These are phyloP conservation scores for Xylaria intraflava DNA, from an alignment of 495 filamentous ascomycete species.

Conservation along the genomic window DNA sequence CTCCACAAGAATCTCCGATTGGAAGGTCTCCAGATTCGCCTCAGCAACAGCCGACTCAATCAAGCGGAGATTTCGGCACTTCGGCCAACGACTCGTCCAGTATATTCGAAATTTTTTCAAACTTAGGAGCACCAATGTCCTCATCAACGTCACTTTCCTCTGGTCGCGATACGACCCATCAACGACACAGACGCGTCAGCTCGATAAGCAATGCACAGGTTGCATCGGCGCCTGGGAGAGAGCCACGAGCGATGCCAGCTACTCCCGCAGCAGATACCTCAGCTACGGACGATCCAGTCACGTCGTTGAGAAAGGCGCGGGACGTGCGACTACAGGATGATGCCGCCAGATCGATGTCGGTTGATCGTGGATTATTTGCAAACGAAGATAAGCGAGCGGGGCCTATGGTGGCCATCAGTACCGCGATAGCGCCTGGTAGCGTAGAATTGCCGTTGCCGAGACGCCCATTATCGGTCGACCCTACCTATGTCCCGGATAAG, in stretches of 20 bases:
- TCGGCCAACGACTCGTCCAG: conserved; percentile 33
- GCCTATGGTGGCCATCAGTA: conserved; percentile 56
- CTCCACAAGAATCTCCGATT: conserved; percentile 51
- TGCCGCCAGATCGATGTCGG: conserved; percentile 43
- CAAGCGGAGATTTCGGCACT: conserved; percentile 31
- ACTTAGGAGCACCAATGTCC: conserved; percentile 50
- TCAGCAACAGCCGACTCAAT: conserved; percentile 39
- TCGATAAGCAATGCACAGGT: conserved; percentile 53
- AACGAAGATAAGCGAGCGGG: conserved; percentile 56
- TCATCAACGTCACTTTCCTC: conserved; percentile 38
- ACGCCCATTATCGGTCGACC: conserved; percentile 30
- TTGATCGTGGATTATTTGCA: conserved; percentile 50
- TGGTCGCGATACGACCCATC: conserved; percentile 13
- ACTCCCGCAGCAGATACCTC: conserved; percentile 42
- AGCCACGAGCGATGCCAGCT: conserved; percentile 37
- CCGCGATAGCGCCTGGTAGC: conserved; percentile 56
- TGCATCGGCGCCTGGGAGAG: conserved; percentile 30
- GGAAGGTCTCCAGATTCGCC: conserved; percentile 26
- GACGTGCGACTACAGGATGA: conserved; percentile 44
- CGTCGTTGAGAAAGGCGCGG: conserved; percentile 36
- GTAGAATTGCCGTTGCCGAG: conserved; percentile 47
- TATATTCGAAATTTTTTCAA: conserved; percentile 31
- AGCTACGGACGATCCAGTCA: conserved; percentile 32
- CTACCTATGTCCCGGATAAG: conserved; percentile 12
- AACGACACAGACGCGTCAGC: conserved; percentile 34